These are phyloP conservation scores for Alternaria gansuensis DNA, from an alignment of 2,329 filamentous ascomycete genomes.

Conservation along the genomic window DNA sequence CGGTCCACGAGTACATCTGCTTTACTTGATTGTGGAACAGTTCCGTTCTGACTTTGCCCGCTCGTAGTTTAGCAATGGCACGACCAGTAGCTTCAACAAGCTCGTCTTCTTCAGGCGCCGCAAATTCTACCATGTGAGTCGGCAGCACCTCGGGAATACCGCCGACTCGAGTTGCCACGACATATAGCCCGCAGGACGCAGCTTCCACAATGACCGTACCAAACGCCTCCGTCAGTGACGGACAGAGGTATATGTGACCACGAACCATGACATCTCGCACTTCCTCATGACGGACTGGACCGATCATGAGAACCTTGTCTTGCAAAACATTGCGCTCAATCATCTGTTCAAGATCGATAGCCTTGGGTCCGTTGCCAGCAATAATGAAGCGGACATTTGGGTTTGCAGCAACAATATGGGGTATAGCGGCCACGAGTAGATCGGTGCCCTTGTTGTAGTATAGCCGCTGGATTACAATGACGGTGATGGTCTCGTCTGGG, in stretches of 20 bases:
- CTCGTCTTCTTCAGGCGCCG: slow-evolving; percentile 95
- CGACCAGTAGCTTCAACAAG: slow-evolving; percentile 87
- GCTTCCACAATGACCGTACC: slow-evolving; percentile 98
- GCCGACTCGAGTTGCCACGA: slow-evolving; percentile 95
- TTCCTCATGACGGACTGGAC: slow-evolving; percentile 92
- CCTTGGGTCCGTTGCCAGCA: slow-evolving; percentile 92
- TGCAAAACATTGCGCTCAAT: slow-evolving; percentile 93
- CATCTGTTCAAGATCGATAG: slow-evolving; percentile 98
- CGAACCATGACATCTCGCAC: slow-evolving; percentile 97
- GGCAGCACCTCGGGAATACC: slow-evolving; percentile 97
- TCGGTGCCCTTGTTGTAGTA: slow-evolving; percentile 99
- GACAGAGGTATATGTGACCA: slow-evolving; percentile 95
- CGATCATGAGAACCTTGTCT: slow-evolving; percentile 90
- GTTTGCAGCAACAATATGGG: slow-evolving; percentile 86
- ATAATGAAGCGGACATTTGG: slow-evolving; percentile 97
- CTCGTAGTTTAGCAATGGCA: slow-evolving; percentile 85
- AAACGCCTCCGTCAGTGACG: slow-evolving; percentile 94
- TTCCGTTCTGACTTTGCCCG: slow-evolving; percentile 88
- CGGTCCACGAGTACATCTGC: slow-evolving; percentile 98
- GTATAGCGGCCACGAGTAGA: slow-evolving; percentile 93
- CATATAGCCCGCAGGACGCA: slow-evolving; percentile 92
- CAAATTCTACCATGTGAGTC: slow-evolving; percentile 96
- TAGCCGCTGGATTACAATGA: slow-evolving; percentile 94
- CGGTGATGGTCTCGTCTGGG: slow-evolving; percentile 87
- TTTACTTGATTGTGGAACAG: slow-evolving; percentile 96